These are phyloP conservation scores for Geosmithia flava DNA, from an alignment of 2,329 filamentous ascomycete genomes.

Conservation along the genomic window DNA sequence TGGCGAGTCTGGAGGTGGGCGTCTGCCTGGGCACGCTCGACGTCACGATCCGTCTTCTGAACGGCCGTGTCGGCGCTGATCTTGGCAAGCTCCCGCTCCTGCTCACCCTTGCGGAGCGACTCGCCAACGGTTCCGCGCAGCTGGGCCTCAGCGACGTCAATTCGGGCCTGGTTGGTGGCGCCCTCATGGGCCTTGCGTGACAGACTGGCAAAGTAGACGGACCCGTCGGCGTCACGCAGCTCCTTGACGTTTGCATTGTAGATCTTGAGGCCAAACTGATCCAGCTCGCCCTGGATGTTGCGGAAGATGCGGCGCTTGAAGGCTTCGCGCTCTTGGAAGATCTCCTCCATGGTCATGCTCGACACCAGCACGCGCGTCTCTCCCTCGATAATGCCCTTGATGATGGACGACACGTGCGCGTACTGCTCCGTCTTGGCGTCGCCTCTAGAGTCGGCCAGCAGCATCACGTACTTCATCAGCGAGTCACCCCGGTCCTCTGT, in stretches of 20 bases:
- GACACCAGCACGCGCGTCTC: constrained; percentile 75
- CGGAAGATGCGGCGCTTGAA: constrained; percentile 66
- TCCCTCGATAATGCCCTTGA: constrained; percentile 83
- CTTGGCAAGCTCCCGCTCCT: constrained; percentile 78
- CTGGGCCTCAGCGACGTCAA: constrained; percentile 54
- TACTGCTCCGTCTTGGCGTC: constrained; percentile 23
- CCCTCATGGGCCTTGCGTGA: constrained; percentile 78
- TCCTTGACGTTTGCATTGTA: constrained; percentile 72
- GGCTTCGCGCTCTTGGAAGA: constrained; percentile 64
- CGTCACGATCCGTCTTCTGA: constrained; percentile 72
- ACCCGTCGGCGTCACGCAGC: constrained; percentile 68
- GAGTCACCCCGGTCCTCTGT: constrained; percentile 43
- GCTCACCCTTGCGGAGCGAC: constrained; percentile 63
- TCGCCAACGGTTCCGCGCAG: constrained; percentile 63
- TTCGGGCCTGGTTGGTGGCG: constrained; percentile 64
- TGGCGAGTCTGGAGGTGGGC: constrained; percentile 62
- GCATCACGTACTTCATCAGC: constrained; percentile 70
- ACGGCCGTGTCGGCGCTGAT: constrained; percentile 80
- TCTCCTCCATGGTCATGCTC: constrained; percentile 87
- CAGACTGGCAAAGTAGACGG: constrained; percentile 73
- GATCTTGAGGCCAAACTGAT: constrained; percentile 69
- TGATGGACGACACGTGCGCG: constrained; percentile 67
- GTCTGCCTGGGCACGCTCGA: constrained; percentile 68
- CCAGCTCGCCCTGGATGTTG: constrained; percentile 68
- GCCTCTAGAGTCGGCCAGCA: constrained; percentile 59